A percentile compares a stretch with the other conserved stretches of the same genome.
phyloP scores from a whole-genome alignment of 257 asterid species.

The Penstemon eatonii region DNA sequence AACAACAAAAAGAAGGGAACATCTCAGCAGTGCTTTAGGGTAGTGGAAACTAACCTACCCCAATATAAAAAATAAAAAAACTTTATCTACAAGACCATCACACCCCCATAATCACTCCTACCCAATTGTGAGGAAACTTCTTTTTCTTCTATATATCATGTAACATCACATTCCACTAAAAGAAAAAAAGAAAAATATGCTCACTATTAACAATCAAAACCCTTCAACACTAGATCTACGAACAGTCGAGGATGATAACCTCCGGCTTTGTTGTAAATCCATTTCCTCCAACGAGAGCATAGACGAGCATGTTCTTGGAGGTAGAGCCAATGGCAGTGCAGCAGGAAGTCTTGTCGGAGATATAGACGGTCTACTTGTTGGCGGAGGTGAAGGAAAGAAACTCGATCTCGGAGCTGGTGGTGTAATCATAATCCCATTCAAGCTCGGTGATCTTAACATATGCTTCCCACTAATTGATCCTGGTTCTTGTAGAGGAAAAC shows the following conservation, averaged over 20 bases:
- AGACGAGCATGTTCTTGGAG: constrained; percentile 58
- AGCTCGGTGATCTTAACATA: constrained; percentile 77
- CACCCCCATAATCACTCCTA: constrained; percentile 26
- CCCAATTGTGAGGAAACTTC: constrained; percentile 31
- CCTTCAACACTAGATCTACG: constrained; percentile 71
- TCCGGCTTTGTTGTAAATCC: constrained; percentile 58
- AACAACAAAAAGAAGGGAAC: neutral
- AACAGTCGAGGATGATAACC: constrained; percentile 54
- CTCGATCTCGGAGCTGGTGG: constrained; percentile 46
- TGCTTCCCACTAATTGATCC: constrained; percentile 59
- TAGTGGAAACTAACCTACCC: constrained; percentile 19
- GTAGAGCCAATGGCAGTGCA: constrained; percentile 49
- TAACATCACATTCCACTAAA: constrained; percentile 35
- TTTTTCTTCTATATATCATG: constrained; percentile 44
- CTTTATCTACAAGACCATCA: constrained; percentile 46
- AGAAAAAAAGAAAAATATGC: constrained; percentile 29
- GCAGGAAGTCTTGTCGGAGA: constrained; percentile 45
- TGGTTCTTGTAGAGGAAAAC: constrained; percentile 90
- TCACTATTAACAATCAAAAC: constrained; percentile 57
- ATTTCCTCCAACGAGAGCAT: constrained; percentile 51
- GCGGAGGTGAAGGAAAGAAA: constrained; percentile 53
- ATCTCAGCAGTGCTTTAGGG: constrained; percentile 23
- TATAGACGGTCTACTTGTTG: constrained; percentile 36
- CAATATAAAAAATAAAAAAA: constrained; percentile 14
- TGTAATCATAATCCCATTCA: constrained; percentile 53